Evolutionary conservation across 1,139 yeast genomes (phyloP), one percentile per base, ranked within the genome.

Genomic region (Zygoascus meyerae): DNA sequence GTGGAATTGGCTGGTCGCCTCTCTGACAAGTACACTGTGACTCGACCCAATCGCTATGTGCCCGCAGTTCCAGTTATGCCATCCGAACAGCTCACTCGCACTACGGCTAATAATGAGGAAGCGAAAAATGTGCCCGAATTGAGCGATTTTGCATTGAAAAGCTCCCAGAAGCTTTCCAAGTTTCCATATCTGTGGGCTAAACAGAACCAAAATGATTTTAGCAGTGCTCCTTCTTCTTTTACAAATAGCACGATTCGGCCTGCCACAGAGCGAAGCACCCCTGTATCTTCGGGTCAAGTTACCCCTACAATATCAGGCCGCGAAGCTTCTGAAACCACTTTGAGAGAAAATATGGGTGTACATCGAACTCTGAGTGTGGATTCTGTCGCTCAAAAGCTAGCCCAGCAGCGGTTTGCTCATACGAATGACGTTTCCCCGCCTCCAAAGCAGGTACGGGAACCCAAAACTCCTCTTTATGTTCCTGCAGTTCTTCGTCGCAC

Each of bases 401-500:
- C 39, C 21, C 39, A 18, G 39, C 39, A 21, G 16, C 28, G 39
- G n/a, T 26, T 35, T 35, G 36, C 21, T 21, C 39, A 21, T 8
- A 12, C 29, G 5, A n/a, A 26, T 14, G 30, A 35, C 29, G 17
- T 18, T n/a, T 29, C 39, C 29, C 35, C 33, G 3, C 37, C 33
- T 34, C 45, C 39, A n/a, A 28, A 58, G 42, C 72, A 68, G 51
- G 58, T 68, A 36, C 60, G 66, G 12, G 63, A 64, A 38, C 86
- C 87, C 48, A 77, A 89, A 59, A 82, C 85, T 57, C 97, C 97
- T 5, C 70, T 89, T 71, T 89, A 87, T 61, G 74, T 85, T 0
- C 97, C 97, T 0, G 96, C 96, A 0, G 97, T 89, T 5, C 70
- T 90, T 47, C 73, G 97, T 30, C 79, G 77, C 59, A 77, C 35